Evolutionary conservation across 805 yeast species (phyloP).

Genomic region (Debaryomyces castellii): DNA sequence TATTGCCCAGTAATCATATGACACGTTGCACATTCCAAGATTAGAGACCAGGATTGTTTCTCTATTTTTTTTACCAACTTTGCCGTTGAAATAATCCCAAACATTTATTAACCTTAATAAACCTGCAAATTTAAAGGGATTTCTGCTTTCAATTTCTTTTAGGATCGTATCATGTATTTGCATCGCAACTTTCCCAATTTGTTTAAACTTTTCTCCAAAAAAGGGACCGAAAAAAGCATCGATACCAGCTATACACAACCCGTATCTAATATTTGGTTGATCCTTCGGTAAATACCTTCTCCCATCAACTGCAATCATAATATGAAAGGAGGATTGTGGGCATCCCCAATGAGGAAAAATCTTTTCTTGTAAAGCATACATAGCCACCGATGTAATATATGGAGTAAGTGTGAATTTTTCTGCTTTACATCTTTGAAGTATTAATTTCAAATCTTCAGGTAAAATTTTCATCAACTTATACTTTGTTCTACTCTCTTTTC

Average conservation of each 20-base stretch:
- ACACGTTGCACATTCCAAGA: slow-evolving; percentile 10
- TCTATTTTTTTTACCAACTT: slow-evolving; percentile 8
- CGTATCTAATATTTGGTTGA: slow-evolving; percentile 4
- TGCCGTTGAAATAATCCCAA: slow-evolving; percentile 6
- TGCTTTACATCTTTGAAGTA: slow-evolving; percentile 12
- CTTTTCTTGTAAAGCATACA: slow-evolving; percentile 15
- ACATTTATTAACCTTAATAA: slow-evolving; percentile 11
- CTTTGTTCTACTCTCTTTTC: slow-evolving; percentile 6
- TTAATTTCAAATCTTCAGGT: slow-evolving; percentile 4
- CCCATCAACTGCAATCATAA: slow-evolving; percentile 11
- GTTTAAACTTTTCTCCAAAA: background rate
- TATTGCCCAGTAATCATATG: background rate
- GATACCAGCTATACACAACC: background rate
- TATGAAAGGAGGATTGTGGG: background rate
- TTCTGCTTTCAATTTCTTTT: slow-evolving; percentile 5
- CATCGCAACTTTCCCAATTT: background rate
- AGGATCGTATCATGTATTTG: background rate
- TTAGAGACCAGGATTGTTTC: slow-evolving; percentile 18
- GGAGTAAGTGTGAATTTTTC: slow-evolving; percentile 20
- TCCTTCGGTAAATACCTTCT: slow-evolving; percentile 11
- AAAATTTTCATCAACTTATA: slow-evolving; percentile 12
- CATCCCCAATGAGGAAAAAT: slow-evolving; percentile 8
- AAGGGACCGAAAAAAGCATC: background rate
- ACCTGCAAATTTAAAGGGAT: slow-evolving; percentile 11
- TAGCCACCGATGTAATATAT: slow-evolving; percentile 13